phyloP scores from a whole-genome alignment of 2,329 filamentous ascomycete species.

The Fusarium verrucosum region DNA sequence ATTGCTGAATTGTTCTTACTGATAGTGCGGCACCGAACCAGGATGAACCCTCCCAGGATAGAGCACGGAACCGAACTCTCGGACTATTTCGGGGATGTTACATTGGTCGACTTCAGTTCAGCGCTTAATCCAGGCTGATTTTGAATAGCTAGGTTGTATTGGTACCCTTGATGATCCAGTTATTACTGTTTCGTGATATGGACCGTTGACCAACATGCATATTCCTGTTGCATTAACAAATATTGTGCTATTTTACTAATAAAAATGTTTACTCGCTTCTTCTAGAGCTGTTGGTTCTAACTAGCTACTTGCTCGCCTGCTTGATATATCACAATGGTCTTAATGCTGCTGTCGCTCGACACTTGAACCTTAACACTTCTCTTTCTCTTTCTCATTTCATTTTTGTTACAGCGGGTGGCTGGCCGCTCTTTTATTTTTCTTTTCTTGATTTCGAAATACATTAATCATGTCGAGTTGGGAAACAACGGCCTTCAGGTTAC shows the following conservation, averaged over 20 bases:
- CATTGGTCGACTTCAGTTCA: slow-evolving; percentile 1
- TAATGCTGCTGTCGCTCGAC: not conserved
- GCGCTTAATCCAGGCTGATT: slow-evolving; percentile 25
- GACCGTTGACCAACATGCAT: slow-evolving; percentile 32
- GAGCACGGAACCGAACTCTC: not conserved
- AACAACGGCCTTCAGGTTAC: slow-evolving; percentile 7
- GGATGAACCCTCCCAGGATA: slow-evolving; percentile 10
- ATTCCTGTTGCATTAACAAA: slow-evolving; percentile 27
- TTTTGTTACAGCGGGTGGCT: not conserved
- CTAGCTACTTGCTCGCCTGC: not conserved
- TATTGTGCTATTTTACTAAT: slow-evolving; percentile 6
- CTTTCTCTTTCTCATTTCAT: not conserved
- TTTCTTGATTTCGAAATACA: no score
- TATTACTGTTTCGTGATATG: slow-evolving; percentile 35
- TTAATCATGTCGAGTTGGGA: slow-evolving; percentile 37
- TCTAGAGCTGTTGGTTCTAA: slow-evolving; percentile 19
- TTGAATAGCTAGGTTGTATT: slow-evolving; percentile 8
- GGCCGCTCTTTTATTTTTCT: slow-evolving; percentile 5
- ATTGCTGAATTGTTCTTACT: slow-evolving; percentile 11
- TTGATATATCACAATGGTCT: not conserved
- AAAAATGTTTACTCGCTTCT: slow-evolving; percentile 1
- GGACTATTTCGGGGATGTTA: not conserved
- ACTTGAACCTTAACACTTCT: not conserved
- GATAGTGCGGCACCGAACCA: slow-evolving; percentile 2
- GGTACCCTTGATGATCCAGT: slow-evolving; percentile 16